Evolutionary conservation across 768 basidiomycete species (phyloP), one percentile per base, ranked within the genome.

Genomic region (Termitomyces sp.): DNA sequence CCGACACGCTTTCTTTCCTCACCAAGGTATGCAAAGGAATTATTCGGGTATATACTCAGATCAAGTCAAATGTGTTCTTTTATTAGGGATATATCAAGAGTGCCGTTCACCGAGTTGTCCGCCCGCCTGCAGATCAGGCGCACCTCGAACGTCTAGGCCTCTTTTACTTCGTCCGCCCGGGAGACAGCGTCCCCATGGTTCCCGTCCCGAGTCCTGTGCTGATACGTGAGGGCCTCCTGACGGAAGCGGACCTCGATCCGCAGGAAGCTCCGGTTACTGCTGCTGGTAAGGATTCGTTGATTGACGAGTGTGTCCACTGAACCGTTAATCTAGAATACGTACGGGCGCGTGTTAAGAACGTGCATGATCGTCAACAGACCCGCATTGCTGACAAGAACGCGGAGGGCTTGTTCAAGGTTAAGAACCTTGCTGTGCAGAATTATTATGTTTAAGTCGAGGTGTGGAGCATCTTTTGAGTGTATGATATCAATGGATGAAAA

Each of bases 41-140:
- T 3, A 41, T 9, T 20, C 31, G 24, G 5, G 7, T 42, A 34
- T 30, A 13, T n/a, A 13, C 16, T 41, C 18, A 30, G 13, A 48
- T 4, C 18, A 6, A 24, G 11, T n/a, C 3, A 33, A 31, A 24
- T 6, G 11, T 37, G 15, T 39, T 50, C 9, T n/a, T 18, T 34
- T 30, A 1, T 13, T n/a, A 70, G 41, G 79, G 79, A 11, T 81
- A 72, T 61, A 76, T 81, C 67, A 78, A 77, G 61, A 76, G 73
- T 51, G 77, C 79, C 1, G 71, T 81, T 44, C 80, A 83, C 59
- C 74, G 79, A 7, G 81, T 83, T 6, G 70, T 78, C 8, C 77
- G 76, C 31, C 81, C 81, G 0, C 81, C 80, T 6, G 61, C 67
- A 0, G 80, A 81, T 59, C 81, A 82, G 61, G 73, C 64, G 11